Conservation (phyloP, 2,329 filamentous ascomycete species). For the Curvularia lunata region DNA sequence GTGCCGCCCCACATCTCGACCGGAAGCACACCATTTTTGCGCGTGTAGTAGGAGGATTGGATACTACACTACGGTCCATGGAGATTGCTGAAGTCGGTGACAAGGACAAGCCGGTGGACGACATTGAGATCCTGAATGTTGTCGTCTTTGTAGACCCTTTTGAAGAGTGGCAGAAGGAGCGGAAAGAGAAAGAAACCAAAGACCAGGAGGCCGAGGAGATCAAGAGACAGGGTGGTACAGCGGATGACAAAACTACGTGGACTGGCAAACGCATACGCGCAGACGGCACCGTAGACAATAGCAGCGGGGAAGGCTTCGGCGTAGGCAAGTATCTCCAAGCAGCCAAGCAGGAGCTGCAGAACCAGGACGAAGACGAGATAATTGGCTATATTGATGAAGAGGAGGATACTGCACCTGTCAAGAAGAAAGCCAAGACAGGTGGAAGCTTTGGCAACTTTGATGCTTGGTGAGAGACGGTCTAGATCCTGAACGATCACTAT, state of each 20-base stretch:
- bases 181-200: slow-evolving; percentile 60
- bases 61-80: slow-evolving; percentile 74
- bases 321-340: slow-evolving; percentile 85
- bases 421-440: slow-evolving; percentile 77
- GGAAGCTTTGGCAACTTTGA: slow-evolving; percentile 93
- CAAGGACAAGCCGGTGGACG: slow-evolving; percentile 75
- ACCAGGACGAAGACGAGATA: slow-evolving; percentile 61
- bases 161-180: slow-evolving; percentile 83
- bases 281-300: slow-evolving; percentile 64
- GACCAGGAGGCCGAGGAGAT: slow-evolving; percentile 70
- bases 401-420: slow-evolving; percentile 67
- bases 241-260: slow-evolving; percentile 93
- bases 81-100: slow-evolving; percentile 78
- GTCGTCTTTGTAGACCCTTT: slow-evolving; percentile 93
- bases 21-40: slow-evolving; percentile 98
- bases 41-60: slow-evolving; percentile 76
- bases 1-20: slow-evolving; percentile 82
- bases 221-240: slow-evolving; percentile 70
- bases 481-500: neutral
- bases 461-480: slow-evolving; percentile 68
- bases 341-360: slow-evolving; percentile 50
- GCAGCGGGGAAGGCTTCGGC: slow-evolving; percentile 59
- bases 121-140: slow-evolving; percentile 81
- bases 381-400: slow-evolving; percentile 69
- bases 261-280: slow-evolving; percentile 86